Conservation (phyloP, 495 filamentous ascomycete species). For the Hypoxylon lenormandii region DNA sequence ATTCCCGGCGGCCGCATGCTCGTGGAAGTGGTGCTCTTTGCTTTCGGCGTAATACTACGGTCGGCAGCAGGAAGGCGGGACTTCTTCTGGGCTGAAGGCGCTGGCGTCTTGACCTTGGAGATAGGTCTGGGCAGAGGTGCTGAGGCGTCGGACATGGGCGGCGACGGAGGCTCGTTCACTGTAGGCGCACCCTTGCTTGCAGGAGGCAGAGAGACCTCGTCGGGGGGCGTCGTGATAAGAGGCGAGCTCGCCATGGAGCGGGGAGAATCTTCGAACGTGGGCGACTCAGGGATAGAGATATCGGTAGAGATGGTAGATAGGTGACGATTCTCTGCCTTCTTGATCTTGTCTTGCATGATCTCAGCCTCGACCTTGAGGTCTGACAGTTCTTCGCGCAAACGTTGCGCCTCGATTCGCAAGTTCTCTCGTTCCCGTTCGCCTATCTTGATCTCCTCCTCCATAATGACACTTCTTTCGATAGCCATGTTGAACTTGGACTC, state of each 20-base stretch:
- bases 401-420: slow-evolving; percentile 87
- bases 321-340: slow-evolving; percentile 67
- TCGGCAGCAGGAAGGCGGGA: slow-evolving; percentile 62
- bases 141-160: slow-evolving; percentile 79
- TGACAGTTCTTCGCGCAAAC: slow-evolving; percentile 86
- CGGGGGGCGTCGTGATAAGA: slow-evolving; percentile 76
- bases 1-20: slow-evolving; percentile 51
- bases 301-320: slow-evolving; percentile 66
- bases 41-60: slow-evolving; percentile 64
- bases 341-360: slow-evolving; percentile 91
- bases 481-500: slow-evolving; percentile 96
- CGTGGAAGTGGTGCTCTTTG: slow-evolving; percentile 51
- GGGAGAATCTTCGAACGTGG: slow-evolving; percentile 68
- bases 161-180: slow-evolving; percentile 67
- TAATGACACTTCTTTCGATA: slow-evolving; percentile 89
- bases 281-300: slow-evolving; percentile 66
- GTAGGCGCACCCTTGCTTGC: slow-evolving; percentile 50
- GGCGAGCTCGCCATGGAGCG: slow-evolving; percentile 76
- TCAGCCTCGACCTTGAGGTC: slow-evolving; percentile 95
- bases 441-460: slow-evolving; percentile 90
- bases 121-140: slow-evolving; percentile 68
- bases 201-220: slow-evolving; percentile 68
- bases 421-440: slow-evolving; percentile 90
- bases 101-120: slow-evolving; percentile 50
- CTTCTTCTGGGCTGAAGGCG: slow-evolving; percentile 55